phyloP scores from a whole-genome alignment of 2,329 filamentous ascomycete genomes.

The Alternaria ethzedia region DNA sequence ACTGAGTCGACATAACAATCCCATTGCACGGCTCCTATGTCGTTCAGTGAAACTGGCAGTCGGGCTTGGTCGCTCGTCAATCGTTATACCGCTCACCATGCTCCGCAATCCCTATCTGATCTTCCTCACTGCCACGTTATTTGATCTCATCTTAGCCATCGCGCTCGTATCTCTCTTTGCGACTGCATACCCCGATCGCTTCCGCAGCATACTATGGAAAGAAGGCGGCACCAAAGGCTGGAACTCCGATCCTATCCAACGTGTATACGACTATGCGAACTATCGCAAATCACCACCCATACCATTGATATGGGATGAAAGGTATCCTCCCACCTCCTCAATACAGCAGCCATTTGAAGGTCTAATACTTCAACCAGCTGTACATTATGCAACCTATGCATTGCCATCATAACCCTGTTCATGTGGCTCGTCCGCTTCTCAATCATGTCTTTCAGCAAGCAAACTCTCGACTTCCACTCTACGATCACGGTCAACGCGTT shows the following conservation, averaged over 20 bases:
- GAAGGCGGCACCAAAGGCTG: constrained; percentile 21
- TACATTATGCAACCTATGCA: constrained; percentile 13
- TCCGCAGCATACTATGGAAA: constrained; percentile 15
- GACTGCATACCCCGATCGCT: constrained; percentile 13
- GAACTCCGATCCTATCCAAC: constrained; percentile 26
- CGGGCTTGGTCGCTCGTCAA: not conserved
- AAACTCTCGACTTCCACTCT: constrained; percentile 13
- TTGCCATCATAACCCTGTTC: constrained; percentile 16
- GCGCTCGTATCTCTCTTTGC: constrained; percentile 15
- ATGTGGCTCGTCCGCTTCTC: constrained; percentile 18
- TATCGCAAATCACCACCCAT: constrained; percentile 18
- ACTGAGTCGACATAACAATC: not conserved
- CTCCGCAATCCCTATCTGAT: not conserved
- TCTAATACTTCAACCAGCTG: constrained; percentile 6
- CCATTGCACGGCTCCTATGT: not conserved
- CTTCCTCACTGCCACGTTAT: not conserved
- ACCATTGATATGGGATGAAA: constrained; percentile 28
- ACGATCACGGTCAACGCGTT: constrained; percentile 15
- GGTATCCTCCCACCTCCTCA: not conserved
- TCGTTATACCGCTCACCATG: not conserved
- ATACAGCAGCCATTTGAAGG: not conserved
- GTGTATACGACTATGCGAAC: constrained; percentile 26
- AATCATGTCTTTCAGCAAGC: constrained; percentile 8
- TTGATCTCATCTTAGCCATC: constrained; percentile 13
- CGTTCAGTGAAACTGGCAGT: not conserved